phyloP scores from a whole-genome alignment of 176 grass and related monocot genomes.

The Oryza rufipogon region DNA sequence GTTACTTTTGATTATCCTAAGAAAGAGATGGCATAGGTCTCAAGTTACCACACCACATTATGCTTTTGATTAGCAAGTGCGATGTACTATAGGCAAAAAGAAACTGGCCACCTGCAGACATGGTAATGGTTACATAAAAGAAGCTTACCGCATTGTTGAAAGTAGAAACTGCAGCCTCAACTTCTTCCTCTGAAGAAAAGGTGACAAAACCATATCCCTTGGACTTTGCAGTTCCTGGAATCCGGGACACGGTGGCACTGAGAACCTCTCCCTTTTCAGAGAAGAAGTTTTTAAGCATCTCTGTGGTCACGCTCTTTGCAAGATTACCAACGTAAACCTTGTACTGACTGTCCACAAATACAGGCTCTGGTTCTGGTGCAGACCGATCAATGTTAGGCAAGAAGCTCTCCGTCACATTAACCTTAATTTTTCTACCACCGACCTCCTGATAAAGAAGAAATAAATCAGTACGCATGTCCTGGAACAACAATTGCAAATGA shows the following conservation, averaged over 20 bases:
- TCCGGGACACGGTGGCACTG: slow-evolving; percentile 79
- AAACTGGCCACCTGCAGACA: neutral
- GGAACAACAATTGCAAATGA: neutral
- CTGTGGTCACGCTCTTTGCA: slow-evolving; percentile 73
- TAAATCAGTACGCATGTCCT: neutral
- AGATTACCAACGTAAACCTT: slow-evolving; percentile 99
- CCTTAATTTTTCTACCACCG: slow-evolving; percentile 82
- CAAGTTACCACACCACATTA: neutral
- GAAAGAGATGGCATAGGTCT: neutral
- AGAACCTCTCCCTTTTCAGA: slow-evolving; percentile 87
- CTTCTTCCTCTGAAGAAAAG: slow-evolving; percentile 86
- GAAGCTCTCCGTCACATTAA: slow-evolving; percentile 88
- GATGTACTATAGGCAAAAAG: neutral
- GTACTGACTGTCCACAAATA: slow-evolving; percentile 88
- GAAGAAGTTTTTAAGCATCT: slow-evolving; percentile 88
- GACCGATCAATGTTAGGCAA: slow-evolving; percentile 56
- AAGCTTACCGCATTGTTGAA: slow-evolving; percentile 79
- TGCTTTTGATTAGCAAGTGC: neutral
- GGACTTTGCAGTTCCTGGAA: slow-evolving; percentile 82
- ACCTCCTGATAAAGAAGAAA: slow-evolving; percentile 76
- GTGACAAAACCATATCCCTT: slow-evolving; percentile 88
- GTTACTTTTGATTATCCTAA: slow-evolving; percentile 2
- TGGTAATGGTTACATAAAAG: slow-evolving; percentile 16
- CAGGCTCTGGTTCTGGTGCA: slow-evolving; percentile 61
- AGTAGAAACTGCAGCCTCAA: slow-evolving; percentile 80